A percentile compares a stretch with the other conserved stretches of the same genome.
phyloP scores from a whole-genome alignment of 2,329 filamentous ascomycete genomes.

The Tolypocladium album region DNA sequence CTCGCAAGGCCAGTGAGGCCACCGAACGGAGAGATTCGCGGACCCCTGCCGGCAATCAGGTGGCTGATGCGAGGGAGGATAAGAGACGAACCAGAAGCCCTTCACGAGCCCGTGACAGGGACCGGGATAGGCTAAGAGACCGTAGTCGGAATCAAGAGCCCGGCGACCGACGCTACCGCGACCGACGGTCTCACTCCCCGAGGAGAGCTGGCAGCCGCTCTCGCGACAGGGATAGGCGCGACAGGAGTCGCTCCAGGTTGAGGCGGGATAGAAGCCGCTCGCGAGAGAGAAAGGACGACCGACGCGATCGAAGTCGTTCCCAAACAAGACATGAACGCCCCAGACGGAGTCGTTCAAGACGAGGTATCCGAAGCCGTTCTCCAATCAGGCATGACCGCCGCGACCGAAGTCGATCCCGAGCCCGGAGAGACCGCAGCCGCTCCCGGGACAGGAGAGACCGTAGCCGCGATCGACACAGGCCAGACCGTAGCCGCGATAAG shows the following conservation, averaged over 20 bases:
- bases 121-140: conserved; percentile 15
- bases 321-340: conserved; percentile 20
- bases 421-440: conserved; percentile 7
- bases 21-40: conserved; percentile 20
- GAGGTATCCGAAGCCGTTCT: conserved; percentile 27
- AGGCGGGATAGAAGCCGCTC: conserved; percentile 30
- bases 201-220: conserved; percentile 23
- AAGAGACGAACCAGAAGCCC: conserved; percentile 19
- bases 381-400: conserved; percentile 17
- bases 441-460: neutral
- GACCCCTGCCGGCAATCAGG: conserved; percentile 16
- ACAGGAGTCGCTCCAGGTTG: conserved; percentile 23
- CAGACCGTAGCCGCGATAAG: conserved; percentile 5
- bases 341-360: conserved; percentile 23
- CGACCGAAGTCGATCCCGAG: conserved; percentile 18
- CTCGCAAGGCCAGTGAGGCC: conserved; percentile 25
- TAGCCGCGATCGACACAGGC: conserved; percentile 5
- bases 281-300: conserved; percentile 20
- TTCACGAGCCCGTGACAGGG: conserved; percentile 17
- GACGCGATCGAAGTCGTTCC: conserved; percentile 21
- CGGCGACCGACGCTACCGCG: conserved; percentile 19
- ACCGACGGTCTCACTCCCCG: conserved; percentile 28
- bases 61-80: conserved; percentile 15
- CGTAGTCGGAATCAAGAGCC: conserved; percentile 15
- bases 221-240: conserved; percentile 20